Base-by-base conservation (phyloP, 179 eudicot genomes). In the Pouteria campechiana region DNA sequence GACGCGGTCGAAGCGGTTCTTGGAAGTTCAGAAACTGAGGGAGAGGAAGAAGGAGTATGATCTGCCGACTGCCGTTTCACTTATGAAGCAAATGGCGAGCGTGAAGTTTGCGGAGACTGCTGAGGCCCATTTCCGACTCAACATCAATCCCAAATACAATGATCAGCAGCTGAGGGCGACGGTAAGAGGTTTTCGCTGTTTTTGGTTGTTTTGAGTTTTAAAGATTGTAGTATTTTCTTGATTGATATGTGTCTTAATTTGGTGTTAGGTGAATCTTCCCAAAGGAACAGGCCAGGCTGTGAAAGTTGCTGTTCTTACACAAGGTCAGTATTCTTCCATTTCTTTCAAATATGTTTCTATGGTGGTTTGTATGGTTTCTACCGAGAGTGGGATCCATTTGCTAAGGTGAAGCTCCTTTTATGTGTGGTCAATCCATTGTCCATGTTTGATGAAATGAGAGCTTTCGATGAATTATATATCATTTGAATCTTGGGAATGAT, bases 101-200 rank as follows among this genome's bases (percentile, higher is more conserved):
- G 63, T 94, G 25, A 87, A 75, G 72, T 90, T 87, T 50, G 78
- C 77, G 3, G 98, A 87, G 65, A 65, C 88, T 28, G 85, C 76
- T 0, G 94, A 90, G 62, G 98, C 81, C 38, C 98, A 90, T 79
- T 82, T 87, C 57, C 96, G 98, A 44, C 78, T 90, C 52, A 87
- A 90, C 59, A 82, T 90, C 46, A 96, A 87, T 57, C 98, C 98
- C 8, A 90, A 87, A 55, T 87, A 90, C 65, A 87, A 82, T 58
- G 96, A 90, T 63, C 98, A 90, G 54, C 96, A 86, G 72, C 82
- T 90, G 46, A 82, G 98, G 58, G 98, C 98, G 16, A 86, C 98
- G 18, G 98, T 90, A 72, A 62, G n/a, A n/a, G n/a, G 92, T 54
- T 54, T 61, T 47, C 32, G 7, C 6, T 4, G 2, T 27, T 10